A percentile compares a stretch with the other conserved stretches of the same genome.
Conservation (phyloP, 305 asterid species). For the Plantago coronopus region DNA sequence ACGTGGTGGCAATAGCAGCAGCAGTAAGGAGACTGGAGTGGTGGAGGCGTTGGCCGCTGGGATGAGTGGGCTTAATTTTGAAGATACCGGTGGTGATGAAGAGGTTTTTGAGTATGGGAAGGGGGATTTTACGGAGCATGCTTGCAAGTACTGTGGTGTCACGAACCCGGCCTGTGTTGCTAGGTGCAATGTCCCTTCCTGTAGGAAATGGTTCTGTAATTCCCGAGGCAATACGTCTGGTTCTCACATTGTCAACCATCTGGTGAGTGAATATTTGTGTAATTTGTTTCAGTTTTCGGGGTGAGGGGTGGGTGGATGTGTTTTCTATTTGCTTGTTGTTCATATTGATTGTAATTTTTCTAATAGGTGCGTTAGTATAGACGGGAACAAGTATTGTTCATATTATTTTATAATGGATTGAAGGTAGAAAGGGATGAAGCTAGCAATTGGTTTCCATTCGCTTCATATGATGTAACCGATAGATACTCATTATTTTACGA, state of each 20-base stretch:
- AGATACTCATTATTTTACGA: background rate
- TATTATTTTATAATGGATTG: too few species aligned
- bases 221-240: slow-evolving; percentile 99
- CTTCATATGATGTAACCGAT: background rate
- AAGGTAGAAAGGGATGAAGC: background rate
- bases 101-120: slow-evolving; percentile 83
- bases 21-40: slow-evolving; percentile 62
- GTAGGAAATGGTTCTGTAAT: slow-evolving; percentile 97
- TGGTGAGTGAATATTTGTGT: slow-evolving; percentile 47
- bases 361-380: background rate
- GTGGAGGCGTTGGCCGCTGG: slow-evolving; percentile 94
- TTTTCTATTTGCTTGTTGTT: background rate
- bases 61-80: slow-evolving; percentile 91
- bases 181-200: slow-evolving; percentile 90
- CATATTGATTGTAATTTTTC: background rate
- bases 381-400: too few species aligned
- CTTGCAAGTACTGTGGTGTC: slow-evolving; percentile 93
- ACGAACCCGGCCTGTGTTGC: slow-evolving; percentile 97
- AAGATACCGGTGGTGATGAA: slow-evolving; percentile 86
- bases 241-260: slow-evolving; percentile 93
- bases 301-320: background rate
- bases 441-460: background rate
- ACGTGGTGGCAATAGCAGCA: slow-evolving; percentile 34
- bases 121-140: slow-evolving; percentile 89
- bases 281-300: background rate